phyloP scores from a whole-genome alignment of 768 basidiomycete genomes.

The Lanmaoa pseudosensibilis region DNA sequence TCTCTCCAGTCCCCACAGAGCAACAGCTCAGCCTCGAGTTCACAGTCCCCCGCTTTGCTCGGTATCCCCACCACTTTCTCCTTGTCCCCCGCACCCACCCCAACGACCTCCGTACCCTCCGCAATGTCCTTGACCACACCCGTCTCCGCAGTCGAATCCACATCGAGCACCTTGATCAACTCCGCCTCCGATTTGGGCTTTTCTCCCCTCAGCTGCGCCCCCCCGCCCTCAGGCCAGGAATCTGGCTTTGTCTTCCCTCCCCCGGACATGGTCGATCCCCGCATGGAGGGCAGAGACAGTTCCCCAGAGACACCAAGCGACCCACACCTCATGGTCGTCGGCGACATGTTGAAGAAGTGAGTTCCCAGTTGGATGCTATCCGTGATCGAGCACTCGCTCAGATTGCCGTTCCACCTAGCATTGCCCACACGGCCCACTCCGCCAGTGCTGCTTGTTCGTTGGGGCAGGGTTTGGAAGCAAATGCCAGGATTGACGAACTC shows the following conservation, averaged over 20 bases:
- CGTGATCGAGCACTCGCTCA: conserved; percentile 5
- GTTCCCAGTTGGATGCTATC: conserved; percentile 17
- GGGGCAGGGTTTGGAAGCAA: conserved; percentile 48
- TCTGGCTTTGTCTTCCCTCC: conserved; percentile 27
- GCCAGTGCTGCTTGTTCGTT: conserved; percentile 51
- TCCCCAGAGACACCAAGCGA: conserved; percentile 39
- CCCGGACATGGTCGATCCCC: conserved; percentile 24
- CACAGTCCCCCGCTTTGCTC: conserved; percentile 32
- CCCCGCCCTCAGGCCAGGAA: conserved; percentile 17
- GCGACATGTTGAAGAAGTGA: conserved; percentile 56
- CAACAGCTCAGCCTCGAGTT: conserved; percentile 25
- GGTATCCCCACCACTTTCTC: not conserved
- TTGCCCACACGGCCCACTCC: conserved; percentile 59
- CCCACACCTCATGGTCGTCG: conserved; percentile 50
- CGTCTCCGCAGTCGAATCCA: conserved; percentile 19
- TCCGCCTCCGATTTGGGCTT: conserved; percentile 28
- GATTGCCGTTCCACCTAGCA: conserved; percentile 40
- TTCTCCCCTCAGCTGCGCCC: conserved; percentile 16
- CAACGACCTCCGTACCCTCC: not conserved
- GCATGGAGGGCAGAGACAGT: conserved; percentile 11
- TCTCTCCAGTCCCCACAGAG: conserved; percentile 23
- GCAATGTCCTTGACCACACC: conserved; percentile 12
- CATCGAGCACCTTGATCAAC: conserved; percentile 19
- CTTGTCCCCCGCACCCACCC: not conserved
- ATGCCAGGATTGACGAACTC: conserved; percentile 54